Conservation (phyloP, 768 basidiomycete genomes). For the Lentinula guzmanii region DNA sequence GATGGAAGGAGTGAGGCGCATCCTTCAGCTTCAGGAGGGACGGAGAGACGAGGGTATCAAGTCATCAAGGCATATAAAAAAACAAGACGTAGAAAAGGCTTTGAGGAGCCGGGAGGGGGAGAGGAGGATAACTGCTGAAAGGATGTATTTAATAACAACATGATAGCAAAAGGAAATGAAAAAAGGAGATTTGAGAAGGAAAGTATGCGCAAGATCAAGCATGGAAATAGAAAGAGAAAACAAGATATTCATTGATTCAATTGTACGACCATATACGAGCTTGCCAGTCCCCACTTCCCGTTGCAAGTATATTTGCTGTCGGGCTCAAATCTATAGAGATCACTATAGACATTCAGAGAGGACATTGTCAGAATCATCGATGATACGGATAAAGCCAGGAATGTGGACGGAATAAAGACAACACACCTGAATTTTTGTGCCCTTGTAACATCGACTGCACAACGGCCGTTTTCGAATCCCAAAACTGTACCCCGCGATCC, state of each 20-base stretch:
- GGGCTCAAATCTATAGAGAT: conserved; percentile 28
- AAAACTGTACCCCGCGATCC: conserved; percentile 94
- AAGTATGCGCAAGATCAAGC: no score
- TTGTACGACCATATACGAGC: conserved; percentile 25
- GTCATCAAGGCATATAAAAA: no score
- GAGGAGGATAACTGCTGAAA: no score
- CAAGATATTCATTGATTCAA: not conserved
- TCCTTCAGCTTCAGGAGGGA: no score
- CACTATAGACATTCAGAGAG: conserved; percentile 11
- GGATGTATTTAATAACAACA: no score
- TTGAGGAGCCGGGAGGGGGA: no score
- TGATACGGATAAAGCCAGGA: not conserved
- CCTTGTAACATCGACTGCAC: conserved; percentile 93
- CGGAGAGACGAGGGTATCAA: no score
- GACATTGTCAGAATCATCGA: not conserved
- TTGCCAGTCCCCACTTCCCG: conserved; percentile 29
- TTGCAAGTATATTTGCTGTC: conserved; percentile 25
- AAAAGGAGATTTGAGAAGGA: no score
- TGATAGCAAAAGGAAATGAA: no score
- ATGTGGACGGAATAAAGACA: not conserved
- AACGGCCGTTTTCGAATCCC: conserved; percentile 69
- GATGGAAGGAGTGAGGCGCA: no score
- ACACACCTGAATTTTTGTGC: conserved; percentile 51
- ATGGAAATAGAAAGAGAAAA: not conserved
- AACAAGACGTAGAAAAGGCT: no score